Percentiles rank a stretch among this genome's conserved stretches.
phyloP scores from a whole-genome alignment of 2,329 filamentous ascomycete species.

The Teratosphaeria destructans region DNA sequence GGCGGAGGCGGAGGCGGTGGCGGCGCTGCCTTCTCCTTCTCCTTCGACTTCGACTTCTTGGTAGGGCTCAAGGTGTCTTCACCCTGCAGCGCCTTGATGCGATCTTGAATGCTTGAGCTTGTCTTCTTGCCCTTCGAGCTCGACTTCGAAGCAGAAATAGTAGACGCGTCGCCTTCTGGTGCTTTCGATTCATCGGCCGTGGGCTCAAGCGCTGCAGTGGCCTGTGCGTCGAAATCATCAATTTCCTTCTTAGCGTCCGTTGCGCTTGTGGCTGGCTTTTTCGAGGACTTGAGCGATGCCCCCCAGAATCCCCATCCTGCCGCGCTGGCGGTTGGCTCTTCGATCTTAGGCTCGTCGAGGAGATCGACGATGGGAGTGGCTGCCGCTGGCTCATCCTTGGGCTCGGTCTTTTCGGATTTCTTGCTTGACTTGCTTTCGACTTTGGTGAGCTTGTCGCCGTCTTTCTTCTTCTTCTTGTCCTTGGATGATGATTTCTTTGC shows the following conservation, averaged over 20 bases:
- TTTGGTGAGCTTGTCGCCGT: constrained; percentile 8
- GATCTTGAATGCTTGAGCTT: constrained; percentile 40
- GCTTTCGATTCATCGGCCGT: constrained; percentile 29
- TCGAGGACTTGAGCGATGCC: constrained; percentile 33
- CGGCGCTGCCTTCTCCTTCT: constrained; percentile 13
- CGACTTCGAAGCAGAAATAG: constrained; percentile 32
- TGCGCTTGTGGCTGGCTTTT: constrained; percentile 26
- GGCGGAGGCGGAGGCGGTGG: constrained; percentile 20
- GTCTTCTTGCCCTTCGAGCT: constrained; percentile 15
- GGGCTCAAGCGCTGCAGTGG: not conserved
- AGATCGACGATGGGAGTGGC: constrained; percentile 8
- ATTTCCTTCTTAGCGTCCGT: constrained; percentile 30
- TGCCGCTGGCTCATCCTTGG: constrained; percentile 11
- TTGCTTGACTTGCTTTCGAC: constrained; percentile 21
- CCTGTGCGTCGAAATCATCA: constrained; percentile 13
- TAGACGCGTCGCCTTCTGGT: constrained; percentile 33
- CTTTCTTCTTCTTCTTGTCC: constrained; percentile 11
- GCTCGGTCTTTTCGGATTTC: constrained; percentile 23
- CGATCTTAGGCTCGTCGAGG: constrained; percentile 10
- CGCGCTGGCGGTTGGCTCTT: constrained; percentile 16
- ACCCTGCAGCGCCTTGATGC: constrained; percentile 37
- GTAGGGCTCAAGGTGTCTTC: constrained; percentile 22
- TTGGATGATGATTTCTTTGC: constrained; percentile 17
- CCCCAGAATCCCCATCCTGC: constrained; percentile 36
- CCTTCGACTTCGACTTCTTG: constrained; percentile 26